These are phyloP conservation scores for Cetraspora pellucida DNA, from an alignment of 192 early-diverging fungal genomes.

Conservation along the genomic window DNA sequence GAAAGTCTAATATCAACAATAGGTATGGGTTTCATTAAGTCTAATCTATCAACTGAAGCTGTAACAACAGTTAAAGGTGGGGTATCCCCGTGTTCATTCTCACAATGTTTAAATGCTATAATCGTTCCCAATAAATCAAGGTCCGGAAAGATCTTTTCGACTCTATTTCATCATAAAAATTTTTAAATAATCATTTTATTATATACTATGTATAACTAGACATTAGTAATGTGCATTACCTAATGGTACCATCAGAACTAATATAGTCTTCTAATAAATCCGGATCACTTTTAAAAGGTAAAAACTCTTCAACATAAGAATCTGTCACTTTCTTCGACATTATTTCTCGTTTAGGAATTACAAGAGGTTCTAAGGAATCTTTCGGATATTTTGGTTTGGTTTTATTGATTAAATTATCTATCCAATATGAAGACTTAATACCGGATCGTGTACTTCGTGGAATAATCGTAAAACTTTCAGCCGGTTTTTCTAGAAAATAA, in stretches of 20 bases:
- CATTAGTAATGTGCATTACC: conserved; percentile 39
- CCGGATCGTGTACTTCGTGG: too few species aligned
- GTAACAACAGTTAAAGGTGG: conserved; percentile 78
- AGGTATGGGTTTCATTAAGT: conserved; percentile 65
- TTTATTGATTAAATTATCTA: background rate
- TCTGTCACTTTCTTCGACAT: conserved; percentile 66
- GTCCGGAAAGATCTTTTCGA: conserved; percentile 87
- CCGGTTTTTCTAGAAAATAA: too few species aligned
- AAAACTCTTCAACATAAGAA: conserved; percentile 74
- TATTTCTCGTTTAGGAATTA: conserved; percentile 32
- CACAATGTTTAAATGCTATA: conserved; percentile 75
- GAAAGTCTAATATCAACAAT: conserved; percentile 76
- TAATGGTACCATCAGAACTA: conserved; percentile 71
- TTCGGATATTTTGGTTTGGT: background rate
- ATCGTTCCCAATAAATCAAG: conserved; percentile 83
- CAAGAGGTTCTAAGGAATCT: background rate
- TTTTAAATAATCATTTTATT: conserved; percentile 3
- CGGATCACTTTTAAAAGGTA: conserved; percentile 78
- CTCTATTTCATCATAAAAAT: conserved; percentile 33
- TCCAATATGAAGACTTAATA: background rate
- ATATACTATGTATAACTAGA: background rate
- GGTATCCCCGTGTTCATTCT: conserved; percentile 40
- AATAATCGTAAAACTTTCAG: too few species aligned
- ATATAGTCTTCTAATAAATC: conserved; percentile 79
- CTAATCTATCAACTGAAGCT: conserved; percentile 86